Evolutionary conservation across 177 flowering plant species (phyloP), one percentile per base, ranked within the genome.

Genomic region (Telopea speciosissima): DNA sequence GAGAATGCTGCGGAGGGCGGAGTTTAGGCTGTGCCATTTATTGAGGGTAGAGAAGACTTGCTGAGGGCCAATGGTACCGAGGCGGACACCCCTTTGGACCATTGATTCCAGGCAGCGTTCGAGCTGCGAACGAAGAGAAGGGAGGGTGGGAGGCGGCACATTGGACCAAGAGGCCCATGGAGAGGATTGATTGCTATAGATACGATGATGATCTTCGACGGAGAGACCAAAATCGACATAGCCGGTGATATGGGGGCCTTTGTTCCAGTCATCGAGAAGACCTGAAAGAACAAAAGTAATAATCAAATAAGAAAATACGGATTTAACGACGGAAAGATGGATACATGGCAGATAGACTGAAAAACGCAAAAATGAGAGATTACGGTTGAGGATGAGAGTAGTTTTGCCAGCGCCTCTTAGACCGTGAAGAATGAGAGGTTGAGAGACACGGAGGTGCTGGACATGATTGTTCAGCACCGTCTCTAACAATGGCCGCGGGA

Each of bases 321-420:
- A 36, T 36, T 36, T 8, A 36, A 36, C 0, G 40, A 36, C 6
- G 1, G 22, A 64, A 6, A 66, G n/a, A 71, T 52, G 10, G 45
- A 56, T 2, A 28, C 36, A 9, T 7, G 63, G 65, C 24, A 68
- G 40, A 66, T 8, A 36, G 61, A 72, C 14, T 14, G 31, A 63
- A 22, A 70, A 64, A 24, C 66, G 64, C 44, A 45, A 62, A 44
- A 42, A 33, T 28, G 17, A 23, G 25, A 26, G 65, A 4, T 75
- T 86, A 92, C 99, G 89, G 69, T 89, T 85, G 69, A 87, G 90
- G 78, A 95, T 73, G 82, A 92, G 91, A 61, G 99, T 87, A 72
- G 97, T 89, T 81, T 95, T 95, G 76, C 99, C 99, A 69, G 80
- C 92, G 75, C 98, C 98, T n/a, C 96, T 75, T 24, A 96, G 97